Evolutionary conservation across 2,329 filamentous ascomycete genomes (phyloP).

Genomic region (Claviceps fusiformis): DNA sequence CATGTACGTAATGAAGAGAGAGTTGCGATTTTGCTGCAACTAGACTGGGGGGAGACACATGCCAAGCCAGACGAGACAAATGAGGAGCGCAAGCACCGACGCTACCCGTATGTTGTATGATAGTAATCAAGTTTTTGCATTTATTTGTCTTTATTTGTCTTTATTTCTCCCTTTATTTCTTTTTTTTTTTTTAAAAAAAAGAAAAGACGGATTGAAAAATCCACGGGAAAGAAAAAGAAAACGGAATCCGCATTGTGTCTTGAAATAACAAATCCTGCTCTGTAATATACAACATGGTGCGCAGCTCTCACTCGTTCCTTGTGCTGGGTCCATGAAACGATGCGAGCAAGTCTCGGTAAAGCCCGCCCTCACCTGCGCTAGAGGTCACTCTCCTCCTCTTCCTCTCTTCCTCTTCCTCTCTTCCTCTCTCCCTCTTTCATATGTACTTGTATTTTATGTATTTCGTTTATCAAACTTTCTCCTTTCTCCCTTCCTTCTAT

Average conservation of each 20-base stretch:
- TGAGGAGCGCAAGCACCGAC: neutral
- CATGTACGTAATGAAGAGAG: neutral
- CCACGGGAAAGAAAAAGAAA: neutral
- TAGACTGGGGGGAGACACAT: conserved; percentile 4
- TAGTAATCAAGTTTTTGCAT: conserved; percentile 3
- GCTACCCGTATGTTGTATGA: conserved; percentile 9
- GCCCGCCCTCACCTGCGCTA: too few relatives aligned
- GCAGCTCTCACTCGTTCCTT: neutral
- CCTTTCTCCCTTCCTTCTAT: neutral
- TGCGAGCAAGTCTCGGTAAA: too few relatives aligned
- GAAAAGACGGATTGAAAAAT: too few relatives aligned
- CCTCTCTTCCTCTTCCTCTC: neutral
- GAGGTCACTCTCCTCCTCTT: too few relatives aligned
- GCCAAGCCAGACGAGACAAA: conserved; percentile 4
- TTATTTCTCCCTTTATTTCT: neutral
- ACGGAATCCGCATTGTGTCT: neutral
- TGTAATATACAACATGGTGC: neutral
- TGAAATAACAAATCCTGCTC: neutral
- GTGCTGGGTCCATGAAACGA: neutral
- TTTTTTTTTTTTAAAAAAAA: too few relatives aligned
- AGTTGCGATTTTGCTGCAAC: neutral
- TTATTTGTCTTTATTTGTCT: neutral
- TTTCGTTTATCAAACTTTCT: too few relatives aligned
- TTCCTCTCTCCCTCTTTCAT: neutral
- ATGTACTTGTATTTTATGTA: neutral